Percentiles rank a stretch among this genome's conserved stretches.
Evolutionary conservation across 2,329 filamentous ascomycete species (phyloP).

Genomic region (Coleophoma crateriformis): DNA sequence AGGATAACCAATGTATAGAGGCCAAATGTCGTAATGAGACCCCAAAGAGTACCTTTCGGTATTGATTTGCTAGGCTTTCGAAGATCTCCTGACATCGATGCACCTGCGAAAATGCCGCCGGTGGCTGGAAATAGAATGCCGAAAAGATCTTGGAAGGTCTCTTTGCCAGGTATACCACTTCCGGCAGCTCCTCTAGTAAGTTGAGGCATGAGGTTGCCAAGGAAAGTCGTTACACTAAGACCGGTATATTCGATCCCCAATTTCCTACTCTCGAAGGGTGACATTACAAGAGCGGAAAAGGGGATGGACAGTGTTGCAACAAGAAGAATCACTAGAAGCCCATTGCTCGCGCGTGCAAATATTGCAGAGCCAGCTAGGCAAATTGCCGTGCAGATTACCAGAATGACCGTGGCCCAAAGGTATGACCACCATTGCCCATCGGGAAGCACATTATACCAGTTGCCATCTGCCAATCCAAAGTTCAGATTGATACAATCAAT

Average conservation of each 20-base stretch:
- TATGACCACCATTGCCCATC: constrained; percentile 75
- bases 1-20: constrained; percentile 73
- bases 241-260: constrained; percentile 74
- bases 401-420: constrained; percentile 65
- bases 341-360: constrained; percentile 77
- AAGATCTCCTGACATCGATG: constrained; percentile 86
- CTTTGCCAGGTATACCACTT: constrained; percentile 54
- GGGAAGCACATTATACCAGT: constrained; percentile 54
- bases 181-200: constrained; percentile 58
- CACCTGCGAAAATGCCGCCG: constrained; percentile 60
- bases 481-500: constrained; percentile 78
- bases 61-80: constrained; percentile 80
- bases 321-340: constrained; percentile 63
- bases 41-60: constrained; percentile 76
- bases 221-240: constrained; percentile 62
- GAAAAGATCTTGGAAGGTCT: constrained; percentile 77
- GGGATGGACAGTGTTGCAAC: constrained; percentile 78
- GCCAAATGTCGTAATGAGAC: constrained; percentile 69
- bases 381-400: constrained; percentile 66
- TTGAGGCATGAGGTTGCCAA: constrained; percentile 66
- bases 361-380: constrained; percentile 76
- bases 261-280: constrained; percentile 59
- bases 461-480: constrained; percentile 53
- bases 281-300: constrained; percentile 62
- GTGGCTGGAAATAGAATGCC: constrained; percentile 75